Base-by-base conservation (phyloP, 129 eudicot species). In the Solidago caesia region DNA sequence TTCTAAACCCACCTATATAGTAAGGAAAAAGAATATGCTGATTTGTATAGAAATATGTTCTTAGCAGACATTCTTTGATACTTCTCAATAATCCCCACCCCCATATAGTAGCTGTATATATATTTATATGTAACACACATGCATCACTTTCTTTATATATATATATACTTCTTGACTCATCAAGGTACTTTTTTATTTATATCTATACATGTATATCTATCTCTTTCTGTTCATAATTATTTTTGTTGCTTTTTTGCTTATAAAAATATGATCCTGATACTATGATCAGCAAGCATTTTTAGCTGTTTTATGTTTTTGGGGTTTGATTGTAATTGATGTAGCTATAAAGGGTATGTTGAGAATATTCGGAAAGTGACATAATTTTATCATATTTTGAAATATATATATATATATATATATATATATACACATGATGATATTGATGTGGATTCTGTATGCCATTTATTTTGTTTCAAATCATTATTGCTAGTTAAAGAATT, bases 21-120 rank as follows among this genome's bases (percentile, higher is more conserved):
- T 14, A 63, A 11, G 68, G 4, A 60, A 41, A 81, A 69, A 60
- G 86, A 85, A 85, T 80, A 86, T 84, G 84, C 85, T 67, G 58
- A 80, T 33, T 33, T 82, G 43, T 62, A 45, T 69, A 76, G 66
- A 60, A 80, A 57, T 59, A 75, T 77, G 82, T 87, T 81, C 79
- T 56, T 69, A 29, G 79, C 80, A 72, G 82, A 83, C 85, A 72
- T 72, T 81, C 82, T 74, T 70, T 49, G 47, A 70, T 53, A 70
- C 77, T 75, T 27, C 39, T 79, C 49, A 66, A 75, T 68, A 64
- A 71, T 71, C 64, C 39, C 39, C 39, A 43, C 11, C 67, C 49
- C 45, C 4, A 8, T 0, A 21, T 21, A 21, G 21, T 64, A 64
- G 2, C 26, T 16, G 13, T 59, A 7, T 60, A 13, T 63, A 39